Evolutionary conservation across 1,284 basidiomycete species (phyloP), one percentile per base, ranked within the genome.

Genomic region (Pyrrhoderma noxium): DNA sequence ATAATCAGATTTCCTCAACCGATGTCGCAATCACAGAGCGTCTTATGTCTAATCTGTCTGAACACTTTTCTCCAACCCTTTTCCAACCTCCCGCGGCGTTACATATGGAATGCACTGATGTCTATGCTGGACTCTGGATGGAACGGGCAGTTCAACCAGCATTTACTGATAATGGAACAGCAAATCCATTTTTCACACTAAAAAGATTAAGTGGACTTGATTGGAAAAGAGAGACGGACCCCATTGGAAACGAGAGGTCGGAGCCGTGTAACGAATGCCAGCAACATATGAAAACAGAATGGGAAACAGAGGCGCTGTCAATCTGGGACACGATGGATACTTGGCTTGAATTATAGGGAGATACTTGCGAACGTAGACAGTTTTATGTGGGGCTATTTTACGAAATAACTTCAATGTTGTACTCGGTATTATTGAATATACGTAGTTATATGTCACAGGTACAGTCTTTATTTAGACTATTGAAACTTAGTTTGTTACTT

Each of bases 21-120:
- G 55, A 49, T 47, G 49, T 42, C 21, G 35, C n/a, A n/a, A 22
- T 48, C 22, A 25, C 43, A 5, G 52, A 56, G 41, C 45, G 56
- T 40, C 39, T 51, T 16, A 51, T 51, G 49, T 64, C 65, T 4
- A 61, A 62, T 19, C 61, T 86, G 53, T 76, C 87, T 52, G 71
- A 70, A 1, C 72, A 83, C 61, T 85, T 86, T 61, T 82, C 83
- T 0, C 82, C 85, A 1, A 70, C 80, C 40, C 67, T 88, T 2
- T 87, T 87, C 63, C 85, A 85, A 2, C 76, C 82, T 38, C 74
- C 81, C 14, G 73, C 76, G 5, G 80, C 80, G 13, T 66, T 71
- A 2, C 85, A 87, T 61, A 85, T 85, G 82, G 67, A 66, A 2
- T 88, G 85, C 63, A 86, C 83, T 8, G 78, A 85, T 60, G 65